Conservation (phyloP, 108 stramenopile genomes). For the Skeletonema marinoi region DNA sequence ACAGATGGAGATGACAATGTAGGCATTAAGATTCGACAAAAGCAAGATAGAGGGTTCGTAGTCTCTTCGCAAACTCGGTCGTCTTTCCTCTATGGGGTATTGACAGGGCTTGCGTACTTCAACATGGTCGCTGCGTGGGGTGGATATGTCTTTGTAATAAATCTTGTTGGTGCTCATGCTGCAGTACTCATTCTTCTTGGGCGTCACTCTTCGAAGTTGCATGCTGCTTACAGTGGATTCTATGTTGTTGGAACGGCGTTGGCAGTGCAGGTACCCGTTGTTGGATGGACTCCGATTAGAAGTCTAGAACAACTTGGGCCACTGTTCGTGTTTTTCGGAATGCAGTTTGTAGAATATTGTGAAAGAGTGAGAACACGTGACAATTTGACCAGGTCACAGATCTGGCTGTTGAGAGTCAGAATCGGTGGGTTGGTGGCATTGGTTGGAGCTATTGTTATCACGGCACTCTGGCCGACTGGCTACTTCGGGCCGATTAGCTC, state of each 20-base stretch:
- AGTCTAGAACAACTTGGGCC: slow-evolving; percentile 90
- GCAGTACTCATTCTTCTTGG: slow-evolving; percentile 76
- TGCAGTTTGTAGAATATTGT: slow-evolving; percentile 74
- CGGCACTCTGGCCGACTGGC: slow-evolving; percentile 71
- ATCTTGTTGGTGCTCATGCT: slow-evolving; percentile 93
- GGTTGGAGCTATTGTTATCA: slow-evolving; percentile 31
- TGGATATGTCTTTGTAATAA: slow-evolving; percentile 98
- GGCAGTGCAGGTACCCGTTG: slow-evolving; percentile 93
- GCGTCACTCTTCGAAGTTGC: slow-evolving; percentile 82
- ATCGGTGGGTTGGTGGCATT: slow-evolving; percentile 47
- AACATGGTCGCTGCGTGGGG: slow-evolving; percentile 99
- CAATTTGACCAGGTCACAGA: slow-evolving; percentile 31
- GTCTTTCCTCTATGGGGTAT: slow-evolving; percentile 36
- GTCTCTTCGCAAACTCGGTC: slow-evolving; percentile 8
- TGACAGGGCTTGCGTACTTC: slow-evolving; percentile 78
- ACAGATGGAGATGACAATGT: slow-evolving; percentile 7
- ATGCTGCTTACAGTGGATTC: slow-evolving; percentile 90
- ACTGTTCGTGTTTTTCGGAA: slow-evolving; percentile 69
- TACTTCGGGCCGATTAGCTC: slow-evolving; percentile 94
- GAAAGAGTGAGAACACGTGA: slow-evolving; percentile 51
- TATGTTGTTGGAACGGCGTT: slow-evolving; percentile 90
- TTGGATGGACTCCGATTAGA: slow-evolving; percentile 84
- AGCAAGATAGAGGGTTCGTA: slow-evolving; percentile 27
- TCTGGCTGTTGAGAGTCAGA: slow-evolving; percentile 66
- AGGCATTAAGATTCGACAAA: slow-evolving; percentile 17